These are phyloP conservation scores for Aquanectria penicillioides DNA, from an alignment of 2,329 filamentous ascomycete genomes.

Conservation along the genomic window DNA sequence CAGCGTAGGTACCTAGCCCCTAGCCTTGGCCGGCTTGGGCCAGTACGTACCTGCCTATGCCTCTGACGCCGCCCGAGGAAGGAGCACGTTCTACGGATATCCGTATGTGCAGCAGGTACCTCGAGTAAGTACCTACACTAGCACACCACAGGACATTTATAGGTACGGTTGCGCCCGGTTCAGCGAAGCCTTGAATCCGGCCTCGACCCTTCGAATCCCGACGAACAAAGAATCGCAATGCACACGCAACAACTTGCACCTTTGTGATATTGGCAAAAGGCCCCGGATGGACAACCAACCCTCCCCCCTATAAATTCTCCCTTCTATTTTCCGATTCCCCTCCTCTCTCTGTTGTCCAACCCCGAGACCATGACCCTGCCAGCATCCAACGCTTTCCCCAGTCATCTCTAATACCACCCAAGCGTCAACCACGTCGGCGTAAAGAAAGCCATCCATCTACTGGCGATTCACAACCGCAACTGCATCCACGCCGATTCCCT, in stretches of 20 bases:
- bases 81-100: too few relatives aligned
- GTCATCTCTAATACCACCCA: not conserved
- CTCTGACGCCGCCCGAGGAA: too few relatives aligned
- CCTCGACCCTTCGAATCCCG: not conserved
- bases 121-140: not conserved
- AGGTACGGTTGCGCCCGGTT: not conserved
- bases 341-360: too few relatives aligned
- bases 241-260: not conserved
- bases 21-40: too few relatives aligned
- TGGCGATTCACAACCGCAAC: not conserved
- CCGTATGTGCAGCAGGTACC: constrained; percentile 4
- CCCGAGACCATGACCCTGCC: constrained; percentile 12
- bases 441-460: not conserved
- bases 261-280: not conserved
- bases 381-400: not conserved
- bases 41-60: not conserved
- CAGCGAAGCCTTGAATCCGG: not conserved
- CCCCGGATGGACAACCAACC: not conserved
- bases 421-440: not conserved
- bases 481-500: not conserved
- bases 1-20: not conserved
- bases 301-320: too few relatives aligned
- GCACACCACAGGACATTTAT: too few relatives aligned
- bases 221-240: too few relatives aligned
- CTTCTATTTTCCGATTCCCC: not conserved